Conservation (phyloP, 371 early-diverging fungal species). For the Mucor circinelloides region DNA sequence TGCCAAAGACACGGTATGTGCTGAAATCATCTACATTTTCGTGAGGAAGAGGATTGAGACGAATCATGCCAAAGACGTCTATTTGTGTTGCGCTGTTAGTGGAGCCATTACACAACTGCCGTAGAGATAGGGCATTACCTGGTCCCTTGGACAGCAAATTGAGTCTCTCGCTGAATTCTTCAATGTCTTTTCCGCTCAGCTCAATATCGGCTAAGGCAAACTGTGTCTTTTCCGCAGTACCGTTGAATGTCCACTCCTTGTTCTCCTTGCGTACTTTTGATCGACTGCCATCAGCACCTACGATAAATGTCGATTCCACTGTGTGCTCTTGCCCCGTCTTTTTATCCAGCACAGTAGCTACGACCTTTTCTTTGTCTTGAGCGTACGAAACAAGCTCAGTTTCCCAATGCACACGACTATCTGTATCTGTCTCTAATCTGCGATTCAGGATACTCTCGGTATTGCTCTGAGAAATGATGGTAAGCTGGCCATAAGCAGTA, state of each 20-base stretch:
- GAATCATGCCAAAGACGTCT: slow-evolving; percentile 18
- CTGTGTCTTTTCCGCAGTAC: slow-evolving; percentile 22
- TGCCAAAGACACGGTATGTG: slow-evolving; percentile 20
- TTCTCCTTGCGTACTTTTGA: slow-evolving; percentile 38
- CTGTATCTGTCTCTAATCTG: slow-evolving; percentile 7
- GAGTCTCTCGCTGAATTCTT: slow-evolving; percentile 8
- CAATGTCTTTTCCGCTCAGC: slow-evolving; percentile 17
- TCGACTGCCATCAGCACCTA: slow-evolving; percentile 47
- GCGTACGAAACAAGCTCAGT: slow-evolving; percentile 29
- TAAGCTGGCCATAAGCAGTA: slow-evolving; percentile 36
- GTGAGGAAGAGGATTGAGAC: background rate
- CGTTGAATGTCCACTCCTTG: slow-evolving; percentile 39
- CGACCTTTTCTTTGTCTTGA: slow-evolving; percentile 30
- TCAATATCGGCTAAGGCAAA: slow-evolving; percentile 37
- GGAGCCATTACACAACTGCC: background rate
- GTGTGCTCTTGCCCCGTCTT: background rate
- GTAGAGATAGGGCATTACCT: background rate
- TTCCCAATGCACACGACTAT: slow-evolving; percentile 27
- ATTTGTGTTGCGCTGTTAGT: background rate
- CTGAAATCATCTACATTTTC: background rate
- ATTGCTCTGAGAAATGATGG: slow-evolving; percentile 27
- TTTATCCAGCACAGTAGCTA: slow-evolving; percentile 10
- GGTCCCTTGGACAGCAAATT: slow-evolving; percentile 7
- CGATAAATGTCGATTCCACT: slow-evolving; percentile 29
- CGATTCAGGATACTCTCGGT: slow-evolving; percentile 25